These are phyloP conservation scores for Murraya paniculata DNA, from an alignment of 345 rosid species.

Conservation along the genomic window DNA sequence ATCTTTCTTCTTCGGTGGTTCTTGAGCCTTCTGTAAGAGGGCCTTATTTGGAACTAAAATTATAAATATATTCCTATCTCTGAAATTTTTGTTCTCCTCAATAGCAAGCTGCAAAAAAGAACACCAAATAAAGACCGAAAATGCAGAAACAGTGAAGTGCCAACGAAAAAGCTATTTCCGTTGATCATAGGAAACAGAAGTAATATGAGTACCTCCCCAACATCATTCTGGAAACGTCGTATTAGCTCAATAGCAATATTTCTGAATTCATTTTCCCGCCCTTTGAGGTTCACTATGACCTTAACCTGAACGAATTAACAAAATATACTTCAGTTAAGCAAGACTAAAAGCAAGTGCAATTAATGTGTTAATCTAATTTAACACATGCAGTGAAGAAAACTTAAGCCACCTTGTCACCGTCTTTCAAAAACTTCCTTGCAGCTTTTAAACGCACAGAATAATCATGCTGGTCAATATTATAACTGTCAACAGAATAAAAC, in stretches of 20 bases:
- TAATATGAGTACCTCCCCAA: conserved; percentile 71
- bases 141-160: neutral
- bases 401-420: conserved; percentile 82
- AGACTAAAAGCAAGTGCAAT: neutral
- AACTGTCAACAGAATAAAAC: conserved; percentile 41
- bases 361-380: neutral
- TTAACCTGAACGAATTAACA: conserved; percentile 63
- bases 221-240: conserved; percentile 75
- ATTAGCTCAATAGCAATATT: conserved; percentile 86
- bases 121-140: conserved; percentile 12
- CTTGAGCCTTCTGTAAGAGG: conserved; percentile 61
- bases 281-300: conserved; percentile 85
- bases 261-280: conserved; percentile 88
- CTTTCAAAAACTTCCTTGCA: conserved; percentile 78
- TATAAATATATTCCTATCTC: conserved; percentile 70
- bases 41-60: conserved; percentile 83
- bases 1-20: conserved; percentile 64
- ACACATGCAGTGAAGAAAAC: conserved; percentile 1
- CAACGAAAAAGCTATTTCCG: neutral
- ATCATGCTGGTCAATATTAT: conserved; percentile 94
- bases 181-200: neutral
- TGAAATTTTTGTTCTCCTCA: conserved; percentile 83
- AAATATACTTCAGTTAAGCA: conserved; percentile 9
- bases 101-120: conserved; percentile 66
- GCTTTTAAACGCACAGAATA: conserved; percentile 81